phyloP scores from a whole-genome alignment of 2,329 filamentous ascomycete genomes.

The Hypoxylon sp. region DNA sequence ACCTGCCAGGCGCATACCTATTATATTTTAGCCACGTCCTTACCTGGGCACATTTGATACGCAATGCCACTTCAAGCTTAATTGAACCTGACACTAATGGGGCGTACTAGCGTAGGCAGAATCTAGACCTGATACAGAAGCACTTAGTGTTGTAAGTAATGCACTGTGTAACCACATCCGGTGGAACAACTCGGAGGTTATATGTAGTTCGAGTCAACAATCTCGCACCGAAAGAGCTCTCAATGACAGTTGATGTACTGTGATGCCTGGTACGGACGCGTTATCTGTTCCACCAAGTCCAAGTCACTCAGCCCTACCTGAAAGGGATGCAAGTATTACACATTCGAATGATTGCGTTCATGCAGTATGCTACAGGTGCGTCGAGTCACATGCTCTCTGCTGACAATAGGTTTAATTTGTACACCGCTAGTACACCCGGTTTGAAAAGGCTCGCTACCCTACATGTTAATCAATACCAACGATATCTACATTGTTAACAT shows the following conservation, averaged over 20 bases:
- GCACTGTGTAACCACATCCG: conserved; percentile 11
- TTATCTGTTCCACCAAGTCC: neutral
- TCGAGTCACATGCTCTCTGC: conserved; percentile 8
- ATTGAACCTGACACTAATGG: conserved; percentile 13
- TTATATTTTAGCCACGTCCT: too few relatives aligned
- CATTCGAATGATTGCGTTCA: neutral
- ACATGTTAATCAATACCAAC: neutral
- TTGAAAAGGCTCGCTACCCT: too few relatives aligned
- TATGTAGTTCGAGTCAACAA: neutral
- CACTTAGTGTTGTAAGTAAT: too few relatives aligned
- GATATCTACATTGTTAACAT: neutral
- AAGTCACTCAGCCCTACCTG: conserved; percentile 2
- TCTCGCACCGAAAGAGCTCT: neutral
- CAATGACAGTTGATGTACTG: neutral
- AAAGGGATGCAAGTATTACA: neutral
- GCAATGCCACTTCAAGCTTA: conserved; percentile 7
- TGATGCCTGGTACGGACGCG: neutral
- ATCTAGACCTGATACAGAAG: neutral
- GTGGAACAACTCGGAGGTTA: neutral
- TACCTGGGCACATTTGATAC: neutral
- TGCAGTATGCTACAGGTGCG: conserved; percentile 1
- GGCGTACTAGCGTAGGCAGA: conserved; percentile 2
- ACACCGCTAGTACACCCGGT: conserved; percentile 5
- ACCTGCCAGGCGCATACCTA: neutral
- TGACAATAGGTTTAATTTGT: neutral